Base-by-base conservation (phyloP, 1,284 basidiomycete species). In the Fistulina hepatica region DNA sequence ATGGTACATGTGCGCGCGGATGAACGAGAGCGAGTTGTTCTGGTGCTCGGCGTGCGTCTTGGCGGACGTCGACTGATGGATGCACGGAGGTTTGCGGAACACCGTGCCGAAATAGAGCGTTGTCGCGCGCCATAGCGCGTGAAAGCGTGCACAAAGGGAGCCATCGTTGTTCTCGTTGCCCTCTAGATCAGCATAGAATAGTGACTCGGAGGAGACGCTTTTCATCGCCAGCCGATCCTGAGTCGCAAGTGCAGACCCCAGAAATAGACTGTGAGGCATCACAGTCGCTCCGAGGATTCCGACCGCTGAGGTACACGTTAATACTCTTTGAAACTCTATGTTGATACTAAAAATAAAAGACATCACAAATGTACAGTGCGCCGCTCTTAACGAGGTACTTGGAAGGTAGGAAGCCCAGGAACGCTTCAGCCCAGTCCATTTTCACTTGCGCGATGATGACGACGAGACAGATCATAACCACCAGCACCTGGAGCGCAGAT, bases 181-280 rank as follows among this genome's bases (percentile, higher is more conserved):
- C n/a, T n/a, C n/a, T n/a, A n/a, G n/a, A n/a, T n/a, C n/a, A n/a
- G n/a, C n/a, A n/a, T n/a, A n/a, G n/a, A n/a, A n/a, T n/a, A n/a
- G 21, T 24, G 42, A 21, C 15, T 36, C 30, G 21, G 37, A 27
- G 34, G 40, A 31, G 44, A 45, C n/a, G 16, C 15, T 33, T 11
- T 27, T 19, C 5, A 54, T 42, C 15, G 45, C 35, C 7, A 51
- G 45, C 19, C 90, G 65, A 45, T 91, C 80, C 51, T 91, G 79
- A 0, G 83, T 86, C 3, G 86, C 81, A 13, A 94, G 70, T 24
- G 82, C 76, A 3, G 85, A 90, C 8, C 91, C 92, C 6, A 97
- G 67, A 63, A 90, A 93, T 16, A 97, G 68, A 31, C 83, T 81
- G 55, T 97, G 93, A 0, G 93, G 92, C 92, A 80, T 91, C 30